Evolutionary conservation across 192 early-diverging fungal genomes (phyloP), one percentile per base, ranked within the genome.

Genomic region (Phlyctochytrium planicorne): DNA sequence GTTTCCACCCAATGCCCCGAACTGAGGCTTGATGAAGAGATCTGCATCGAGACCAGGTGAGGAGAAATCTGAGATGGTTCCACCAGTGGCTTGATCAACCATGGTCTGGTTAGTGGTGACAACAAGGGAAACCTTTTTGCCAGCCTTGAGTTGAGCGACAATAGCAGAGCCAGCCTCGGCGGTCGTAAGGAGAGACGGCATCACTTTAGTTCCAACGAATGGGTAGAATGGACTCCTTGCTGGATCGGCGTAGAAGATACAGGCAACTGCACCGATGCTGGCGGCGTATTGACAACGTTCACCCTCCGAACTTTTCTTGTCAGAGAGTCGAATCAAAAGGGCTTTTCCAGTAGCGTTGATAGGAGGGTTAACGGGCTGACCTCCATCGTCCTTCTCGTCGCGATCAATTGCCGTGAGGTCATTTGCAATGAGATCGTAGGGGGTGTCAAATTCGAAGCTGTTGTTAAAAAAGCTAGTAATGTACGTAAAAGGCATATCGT

Each of bases 31-130:
- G 25, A 85, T 67, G 23, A 84, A 71, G 56, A 94, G 74, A 59
- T 91, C 84, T 27, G 80, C 80, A 34, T 83, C 86, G 0, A 90
- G 87, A n/a, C 94, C 94, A 69, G 83, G 83, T 24, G 87, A 88
- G 6, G 89, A 89, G 65, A 90, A 93, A 29, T 50, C 52, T 23
- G 91, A 93, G 2, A 91, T 68, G 37, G 73, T 85, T 47, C 86
- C 84, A 27, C 80, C 86, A 4, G 79, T 66, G n/a, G 23, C n/a
- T 17, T 17, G n/a, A 17, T 1, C 27, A 29, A 59, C 17, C n/a
- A 59, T 29, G 17, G 16, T 16, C 30, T 59, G 57, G 17, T 62
- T 30, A 16, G 23, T 23, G 17, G 61, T 34, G 34, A 62, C 34
- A 14, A 35, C 25, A 17, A 62, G 10, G n/a, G 27, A 14, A 17